These are phyloP conservation scores for Botryosphaeria dothidea DNA, from an alignment of 2,329 filamentous ascomycete genomes.

Conservation along the genomic window DNA sequence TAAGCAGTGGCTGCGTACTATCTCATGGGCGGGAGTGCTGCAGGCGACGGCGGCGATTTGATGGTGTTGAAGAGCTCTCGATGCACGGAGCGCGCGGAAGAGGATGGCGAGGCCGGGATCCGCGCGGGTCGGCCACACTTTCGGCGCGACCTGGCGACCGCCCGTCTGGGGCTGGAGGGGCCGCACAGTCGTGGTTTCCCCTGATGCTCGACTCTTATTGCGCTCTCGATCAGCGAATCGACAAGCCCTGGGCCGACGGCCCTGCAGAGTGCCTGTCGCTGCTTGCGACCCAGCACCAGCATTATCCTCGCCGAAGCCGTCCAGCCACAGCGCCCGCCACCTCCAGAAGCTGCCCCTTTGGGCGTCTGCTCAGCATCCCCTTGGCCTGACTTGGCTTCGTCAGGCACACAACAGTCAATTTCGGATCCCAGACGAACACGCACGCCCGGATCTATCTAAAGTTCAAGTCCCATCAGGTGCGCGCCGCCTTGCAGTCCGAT, in stretches of 20 bases:
- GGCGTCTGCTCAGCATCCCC: background rate
- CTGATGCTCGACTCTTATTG: background rate
- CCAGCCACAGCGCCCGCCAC: background rate
- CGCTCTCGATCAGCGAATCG: background rate
- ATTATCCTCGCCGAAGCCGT: background rate
- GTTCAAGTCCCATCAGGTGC: background rate
- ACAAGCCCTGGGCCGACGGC: background rate
- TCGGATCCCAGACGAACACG: background rate
- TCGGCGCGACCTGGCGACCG: background rate
- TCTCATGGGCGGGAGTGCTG: background rate
- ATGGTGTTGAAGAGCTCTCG: background rate
- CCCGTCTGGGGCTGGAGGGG: background rate
- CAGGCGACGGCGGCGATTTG: background rate
- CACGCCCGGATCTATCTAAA: background rate
- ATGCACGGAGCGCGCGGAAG: too few species aligned
- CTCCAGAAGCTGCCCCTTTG: background rate
- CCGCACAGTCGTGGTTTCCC: background rate
- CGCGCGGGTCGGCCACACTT: background rate
- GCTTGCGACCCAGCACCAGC: background rate
- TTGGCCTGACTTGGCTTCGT: background rate
- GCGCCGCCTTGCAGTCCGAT: background rate
- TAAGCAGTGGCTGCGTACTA: too few species aligned
- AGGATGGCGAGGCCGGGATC: background rate
- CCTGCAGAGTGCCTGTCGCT: background rate
- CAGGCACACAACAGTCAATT: slow-evolving; percentile 1